Base-by-base conservation (phyloP, 768 basidiomycete species). In the Cystofilobasidium bisporidii region DNA sequence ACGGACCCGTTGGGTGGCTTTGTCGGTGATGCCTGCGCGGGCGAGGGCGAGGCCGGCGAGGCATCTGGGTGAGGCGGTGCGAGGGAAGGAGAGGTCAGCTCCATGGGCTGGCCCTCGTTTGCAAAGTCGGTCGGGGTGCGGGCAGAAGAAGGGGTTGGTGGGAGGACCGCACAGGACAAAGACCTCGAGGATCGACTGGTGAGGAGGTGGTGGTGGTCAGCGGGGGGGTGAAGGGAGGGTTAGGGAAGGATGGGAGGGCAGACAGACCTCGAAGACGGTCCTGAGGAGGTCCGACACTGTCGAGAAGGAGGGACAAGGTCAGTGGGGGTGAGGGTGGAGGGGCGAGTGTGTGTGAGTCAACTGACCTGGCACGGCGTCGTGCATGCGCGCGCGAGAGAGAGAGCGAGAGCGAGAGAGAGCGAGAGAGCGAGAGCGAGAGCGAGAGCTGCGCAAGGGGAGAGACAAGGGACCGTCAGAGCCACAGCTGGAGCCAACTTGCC, bases 171-270 rank as follows among this genome's bases (percentile, higher is more conserved):
- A 93, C 67, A 92, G 80, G 50, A 94, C 71, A 74, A 92, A 88
- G 53, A 96, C 92, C 77, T 94, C 85, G 36, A 89, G 79, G 69
- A 94, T 91, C 12, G 90, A 90, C 90, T 93, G 47, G 17, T 4
- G 20, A 63, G 24, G 43, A 32, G 53, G 6, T 10, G n/a, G 61
- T 22, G 33, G 61, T 22, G n/a, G 26, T 17, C 38, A 53, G 40
- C 26, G 32, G 33, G 43, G 33, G 32, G 50, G 6, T 26, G 30
- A 61, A 69, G 73, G 71, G 8, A 70, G 68, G n/a, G 63, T 63
- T 6, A 41, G 18, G 30, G 20, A 43, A 17, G 17, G 20, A 43
- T 70, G 65, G 9, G 72, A 63, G 1, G 71, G 66, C 10, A 40
- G 9, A 66, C 82, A 61, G 67, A 85, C 85, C 67, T 82, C 80